Evolutionary conservation across 257 asterid genomes (phyloP).

Genomic region (Hygrophila difformis): DNA sequence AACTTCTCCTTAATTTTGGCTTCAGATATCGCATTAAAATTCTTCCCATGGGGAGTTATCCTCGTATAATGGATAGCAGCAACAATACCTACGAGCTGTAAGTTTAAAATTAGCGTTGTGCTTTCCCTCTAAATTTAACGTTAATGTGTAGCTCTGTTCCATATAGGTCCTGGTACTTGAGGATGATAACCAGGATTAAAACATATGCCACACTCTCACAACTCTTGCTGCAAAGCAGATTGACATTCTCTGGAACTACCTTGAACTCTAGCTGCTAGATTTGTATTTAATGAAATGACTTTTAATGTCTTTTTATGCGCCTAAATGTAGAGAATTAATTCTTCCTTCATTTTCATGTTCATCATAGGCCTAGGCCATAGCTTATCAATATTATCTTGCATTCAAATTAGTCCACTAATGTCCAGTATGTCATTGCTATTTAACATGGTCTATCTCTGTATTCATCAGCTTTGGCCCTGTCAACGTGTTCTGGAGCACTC

Average conservation of each 20-base stretch:
- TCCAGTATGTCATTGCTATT: too few species aligned
- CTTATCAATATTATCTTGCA: slow-evolving; percentile 3
- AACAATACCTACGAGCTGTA: slow-evolving; percentile 90
- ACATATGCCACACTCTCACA: background rate
- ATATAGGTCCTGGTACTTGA: background rate
- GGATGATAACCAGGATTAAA: background rate
- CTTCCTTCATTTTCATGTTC: too few species aligned
- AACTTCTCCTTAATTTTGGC: slow-evolving; percentile 32
- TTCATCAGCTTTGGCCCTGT: slow-evolving; percentile 93
- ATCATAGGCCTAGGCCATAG: too few species aligned
- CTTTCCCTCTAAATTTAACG: slow-evolving; percentile 10
- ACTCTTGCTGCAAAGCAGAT: background rate
- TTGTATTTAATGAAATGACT: background rate
- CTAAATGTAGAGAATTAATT: too few species aligned
- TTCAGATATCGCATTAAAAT: slow-evolving; percentile 83
- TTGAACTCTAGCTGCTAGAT: background rate
- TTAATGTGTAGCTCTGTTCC: background rate
- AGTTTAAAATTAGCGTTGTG: slow-evolving; percentile 23
- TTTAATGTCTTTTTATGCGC: too few species aligned
- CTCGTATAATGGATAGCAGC: slow-evolving; percentile 87
- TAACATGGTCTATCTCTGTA: slow-evolving; percentile 13
- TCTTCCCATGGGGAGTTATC: slow-evolving; percentile 98
- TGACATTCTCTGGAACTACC: background rate
- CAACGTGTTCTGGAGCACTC: slow-evolving; percentile 98
- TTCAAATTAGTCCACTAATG: too few species aligned